A percentile compares a stretch with the other conserved stretches of the same genome.
These are phyloP conservation scores for Citrus glauca DNA, from an alignment of 345 rosid species.

Conservation along the genomic window DNA sequence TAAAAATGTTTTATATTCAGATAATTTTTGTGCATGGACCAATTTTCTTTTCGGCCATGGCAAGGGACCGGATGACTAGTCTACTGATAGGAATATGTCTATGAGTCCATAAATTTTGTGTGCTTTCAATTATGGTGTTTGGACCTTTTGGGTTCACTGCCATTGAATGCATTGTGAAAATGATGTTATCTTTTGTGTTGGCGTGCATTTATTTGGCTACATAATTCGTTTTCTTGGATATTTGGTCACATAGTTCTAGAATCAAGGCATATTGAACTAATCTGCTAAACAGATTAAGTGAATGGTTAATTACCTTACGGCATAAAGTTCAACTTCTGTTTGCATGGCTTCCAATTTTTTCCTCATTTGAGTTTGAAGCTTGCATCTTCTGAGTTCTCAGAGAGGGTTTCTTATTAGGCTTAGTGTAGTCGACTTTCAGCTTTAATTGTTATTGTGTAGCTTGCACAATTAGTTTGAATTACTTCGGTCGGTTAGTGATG, in stretches of 20 bases:
- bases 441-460: neutral
- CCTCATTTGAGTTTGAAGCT: neutral
- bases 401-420: neutral
- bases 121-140: neutral
- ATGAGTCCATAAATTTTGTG: neutral
- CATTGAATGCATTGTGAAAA: neutral
- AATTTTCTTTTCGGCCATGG: neutral
- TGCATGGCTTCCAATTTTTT: neutral
- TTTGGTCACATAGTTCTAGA: neutral
- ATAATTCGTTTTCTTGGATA: neutral
- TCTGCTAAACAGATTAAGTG: neutral
- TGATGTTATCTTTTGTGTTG: neutral
- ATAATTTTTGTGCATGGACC: neutral
- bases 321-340: neutral
- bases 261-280: neutral
- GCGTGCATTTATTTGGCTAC: neutral
- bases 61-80: slow-evolving; percentile 6
- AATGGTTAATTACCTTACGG: neutral
- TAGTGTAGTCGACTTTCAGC: neutral
- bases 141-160: neutral
- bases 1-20: neutral
- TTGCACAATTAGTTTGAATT: neutral
- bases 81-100: neutral
- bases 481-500: neutral
- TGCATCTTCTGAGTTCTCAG: neutral